phyloP scores from a whole-genome alignment of 1,139 yeast species.

The Saccharomyces hybrid region DNA sequence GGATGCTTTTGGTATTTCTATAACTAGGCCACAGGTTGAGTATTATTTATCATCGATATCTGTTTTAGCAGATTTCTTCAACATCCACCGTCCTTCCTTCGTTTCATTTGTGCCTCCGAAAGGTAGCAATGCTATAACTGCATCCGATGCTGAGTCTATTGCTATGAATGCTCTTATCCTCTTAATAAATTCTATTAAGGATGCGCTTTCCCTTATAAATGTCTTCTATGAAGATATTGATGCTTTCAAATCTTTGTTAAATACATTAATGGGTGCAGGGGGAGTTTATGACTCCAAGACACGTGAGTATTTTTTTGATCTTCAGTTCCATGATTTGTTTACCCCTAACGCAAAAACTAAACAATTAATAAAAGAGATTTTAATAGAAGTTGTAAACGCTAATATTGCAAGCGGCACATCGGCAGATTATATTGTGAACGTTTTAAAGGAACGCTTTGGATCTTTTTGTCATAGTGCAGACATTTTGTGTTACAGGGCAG shows the following conservation, averaged over 20 bases:
- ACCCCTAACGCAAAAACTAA: slow-evolving; percentile 59
- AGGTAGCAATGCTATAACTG: slow-evolving; percentile 37
- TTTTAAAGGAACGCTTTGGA: slow-evolving; percentile 88
- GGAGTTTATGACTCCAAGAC: slow-evolving; percentile 60
- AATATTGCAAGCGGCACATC: slow-evolving; percentile 86
- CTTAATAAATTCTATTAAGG: slow-evolving; percentile 72
- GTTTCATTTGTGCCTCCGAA: slow-evolving; percentile 49
- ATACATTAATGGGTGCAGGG: slow-evolving; percentile 54
- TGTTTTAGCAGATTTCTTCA: slow-evolving; percentile 51
- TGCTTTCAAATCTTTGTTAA: slow-evolving; percentile 55
- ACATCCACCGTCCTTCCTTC: slow-evolving; percentile 48
- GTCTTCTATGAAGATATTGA: slow-evolving; percentile 72
- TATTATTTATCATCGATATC: slow-evolving; percentile 54
- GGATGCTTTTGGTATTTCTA: slow-evolving; percentile 28
- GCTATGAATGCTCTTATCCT: slow-evolving; percentile 75
- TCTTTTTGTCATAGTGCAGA: slow-evolving; percentile 92
- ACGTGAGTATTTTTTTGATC: slow-evolving; percentile 36
- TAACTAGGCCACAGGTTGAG: slow-evolving; percentile 52
- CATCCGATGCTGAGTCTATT: slow-evolving; percentile 85
- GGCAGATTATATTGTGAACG: slow-evolving; percentile 80
- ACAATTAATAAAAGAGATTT: slow-evolving; percentile 71
- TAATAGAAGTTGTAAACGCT: slow-evolving; percentile 81
- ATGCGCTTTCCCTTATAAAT: slow-evolving; percentile 80
- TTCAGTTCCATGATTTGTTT: slow-evolving; percentile 69
- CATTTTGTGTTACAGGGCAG: slow-evolving; percentile 87